Base-by-base conservation (phyloP, 2,329 filamentous ascomycete genomes). In the Cercospora canescens region DNA sequence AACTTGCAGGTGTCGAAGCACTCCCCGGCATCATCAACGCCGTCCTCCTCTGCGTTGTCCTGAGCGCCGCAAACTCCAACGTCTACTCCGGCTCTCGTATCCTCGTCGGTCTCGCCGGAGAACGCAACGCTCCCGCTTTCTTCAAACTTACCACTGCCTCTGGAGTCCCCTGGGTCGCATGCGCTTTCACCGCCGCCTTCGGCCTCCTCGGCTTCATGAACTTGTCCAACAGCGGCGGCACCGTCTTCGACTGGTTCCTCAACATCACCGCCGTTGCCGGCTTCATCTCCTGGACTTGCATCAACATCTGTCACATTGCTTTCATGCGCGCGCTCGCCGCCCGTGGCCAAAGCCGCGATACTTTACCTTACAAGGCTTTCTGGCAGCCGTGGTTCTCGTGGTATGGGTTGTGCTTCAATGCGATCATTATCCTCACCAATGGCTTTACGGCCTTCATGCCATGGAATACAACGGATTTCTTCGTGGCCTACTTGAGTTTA, bases 391-490 rank as follows among this genome's bases (percentile, higher is more conserved):
- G 88, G 71, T 84, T 87, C 0, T 90, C 90, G 0, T 94, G 86
- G 74, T 88, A 89, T 62, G 89, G 87, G 0, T 79, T 93, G 6
- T 75, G 81, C 0, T 87, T 85, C 28, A 91, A 88, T 1, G 85
- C 87, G 57, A 76, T 91, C 70, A 94, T 94, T 87, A 87, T 89
- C 0, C 87, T 94, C 70, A 88, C 93, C 1, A 87, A 90, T 16
- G 92, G 91, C 0, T 95, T 93, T 71, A 86, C 88, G 0, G 90
- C 94, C 1, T 95, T 94, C 72, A 76, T 94, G 3, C 83, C 84
- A 4, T 94, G 90, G 91, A 84, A 87, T 66, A 75, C 90, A 0
- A 84, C 89, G 6, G 87, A 86, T 6, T 95, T 94, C 76, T 77
- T 94, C 30, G 92, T 93, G 77, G 81, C 79, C 3, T 94, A 94